Percentiles rank a stretch among this genome's conserved stretches.
Conservation (phyloP, 108 stramenopile species). For the Fragilaria crotonensis region DNA sequence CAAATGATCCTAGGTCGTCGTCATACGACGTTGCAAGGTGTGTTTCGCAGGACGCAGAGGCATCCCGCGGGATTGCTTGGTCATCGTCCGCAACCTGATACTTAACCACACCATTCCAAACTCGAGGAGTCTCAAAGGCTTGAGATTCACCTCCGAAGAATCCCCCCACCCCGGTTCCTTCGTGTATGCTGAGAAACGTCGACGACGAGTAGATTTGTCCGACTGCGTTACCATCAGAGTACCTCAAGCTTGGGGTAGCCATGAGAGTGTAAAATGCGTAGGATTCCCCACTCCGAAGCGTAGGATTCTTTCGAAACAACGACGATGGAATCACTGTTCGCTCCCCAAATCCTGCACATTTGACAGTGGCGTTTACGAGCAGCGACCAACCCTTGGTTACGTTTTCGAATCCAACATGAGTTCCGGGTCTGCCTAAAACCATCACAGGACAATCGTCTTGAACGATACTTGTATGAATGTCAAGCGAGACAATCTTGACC, state of each 20-base stretch:
- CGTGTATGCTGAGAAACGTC: background rate
- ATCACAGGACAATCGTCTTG: background rate
- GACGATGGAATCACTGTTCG: background rate
- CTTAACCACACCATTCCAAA: conserved; percentile 5
- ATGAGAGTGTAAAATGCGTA: conserved; percentile 2
- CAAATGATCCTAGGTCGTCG: conserved; percentile 4
- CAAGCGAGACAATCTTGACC: background rate
- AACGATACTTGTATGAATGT: conserved; percentile 4
- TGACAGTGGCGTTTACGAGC: background rate
- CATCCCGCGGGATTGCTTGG: background rate
- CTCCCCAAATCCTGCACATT: background rate
- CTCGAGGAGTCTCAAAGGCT: background rate
- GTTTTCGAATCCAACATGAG: background rate
- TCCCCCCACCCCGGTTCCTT: background rate
- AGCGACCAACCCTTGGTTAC: background rate
- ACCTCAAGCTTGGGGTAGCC: background rate
- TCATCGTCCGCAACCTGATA: background rate
- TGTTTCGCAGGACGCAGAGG: background rate
- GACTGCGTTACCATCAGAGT: background rate
- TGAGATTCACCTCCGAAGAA: background rate
- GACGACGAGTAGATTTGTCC: background rate
- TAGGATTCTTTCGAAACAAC: background rate
- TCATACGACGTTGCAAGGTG: background rate
- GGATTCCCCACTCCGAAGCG: background rate
- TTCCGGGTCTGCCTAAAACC: conserved; percentile 1